Evolutionary conservation across 768 basidiomycete genomes (phyloP).

Genomic region (Suillus cothurnatus): DNA sequence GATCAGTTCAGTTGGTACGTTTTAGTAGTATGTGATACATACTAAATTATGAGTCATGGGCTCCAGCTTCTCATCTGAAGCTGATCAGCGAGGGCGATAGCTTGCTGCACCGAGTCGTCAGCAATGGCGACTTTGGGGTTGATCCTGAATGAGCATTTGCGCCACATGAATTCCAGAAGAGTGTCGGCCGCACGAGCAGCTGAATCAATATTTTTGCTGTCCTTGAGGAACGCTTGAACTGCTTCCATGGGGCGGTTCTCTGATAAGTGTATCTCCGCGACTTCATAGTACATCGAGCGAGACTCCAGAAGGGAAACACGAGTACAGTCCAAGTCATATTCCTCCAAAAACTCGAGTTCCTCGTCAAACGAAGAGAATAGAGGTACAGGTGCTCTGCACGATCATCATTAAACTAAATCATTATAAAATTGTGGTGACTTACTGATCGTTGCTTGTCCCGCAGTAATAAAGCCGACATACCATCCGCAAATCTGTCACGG

Average conservation of each 20-base stretch:
- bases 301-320: constrained; percentile 46
- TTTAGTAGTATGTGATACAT: constrained; percentile 3
- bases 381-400: constrained; percentile 44
- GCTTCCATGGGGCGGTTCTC: constrained; percentile 52
- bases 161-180: constrained; percentile 50
- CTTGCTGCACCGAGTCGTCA: constrained; percentile 8
- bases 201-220: constrained; percentile 29
- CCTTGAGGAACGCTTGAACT: constrained; percentile 46
- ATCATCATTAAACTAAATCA: neutral
- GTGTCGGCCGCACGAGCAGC: constrained; percentile 38
- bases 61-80: constrained; percentile 15
- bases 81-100: constrained; percentile 30
- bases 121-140: constrained; percentile 8
- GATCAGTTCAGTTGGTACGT: constrained; percentile 19
- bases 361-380: constrained; percentile 57
- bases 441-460: constrained; percentile 32
- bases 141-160: constrained; percentile 42
- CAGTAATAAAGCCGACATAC: constrained; percentile 51
- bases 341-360: constrained; percentile 56
- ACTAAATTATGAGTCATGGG: constrained; percentile 16
- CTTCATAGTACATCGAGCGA: constrained; percentile 46
- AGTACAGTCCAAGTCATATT: constrained; percentile 51
- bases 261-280: constrained; percentile 52
- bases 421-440: constrained; percentile 11
- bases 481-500: constrained; percentile 40